A percentile compares a stretch with the other conserved stretches of the same genome.
Evolutionary conservation across 768 basidiomycete species (phyloP).

Genomic region (Floccularia luteovirens): DNA sequence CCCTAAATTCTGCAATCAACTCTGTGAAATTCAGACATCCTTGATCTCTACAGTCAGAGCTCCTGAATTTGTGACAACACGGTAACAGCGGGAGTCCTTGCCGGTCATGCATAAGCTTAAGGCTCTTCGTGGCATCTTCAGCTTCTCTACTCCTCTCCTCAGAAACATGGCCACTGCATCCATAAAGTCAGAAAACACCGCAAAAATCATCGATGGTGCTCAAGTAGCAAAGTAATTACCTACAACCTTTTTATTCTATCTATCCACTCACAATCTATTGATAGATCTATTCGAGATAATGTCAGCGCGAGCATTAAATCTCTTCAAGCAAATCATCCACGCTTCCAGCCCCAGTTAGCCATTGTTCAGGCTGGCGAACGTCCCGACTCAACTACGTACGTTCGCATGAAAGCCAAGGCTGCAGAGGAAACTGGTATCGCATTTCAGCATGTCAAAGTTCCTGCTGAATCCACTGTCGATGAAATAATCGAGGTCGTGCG

Average conservation of each 20-base stretch:
- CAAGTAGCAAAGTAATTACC: constrained; percentile 70
- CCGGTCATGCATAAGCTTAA: constrained; percentile 10
- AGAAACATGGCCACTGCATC: constrained; percentile 27
- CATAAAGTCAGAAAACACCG: constrained; percentile 14
- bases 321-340: constrained; percentile 63
- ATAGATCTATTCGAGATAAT: constrained; percentile 72
- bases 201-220: constrained; percentile 74
- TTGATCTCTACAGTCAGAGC: too few species aligned
- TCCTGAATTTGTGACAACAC: constrained; percentile 1
- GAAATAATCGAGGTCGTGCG: constrained; percentile 73
- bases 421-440: constrained; percentile 90
- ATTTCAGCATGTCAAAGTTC: constrained; percentile 70
- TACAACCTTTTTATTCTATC: background rate
- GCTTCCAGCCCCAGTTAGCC: constrained; percentile 84
- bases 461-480: constrained; percentile 62
- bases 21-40: too few species aligned
- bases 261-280: background rate
- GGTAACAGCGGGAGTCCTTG: too few species aligned
- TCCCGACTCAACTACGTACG: constrained; percentile 85
- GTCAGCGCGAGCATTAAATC: constrained; percentile 65
- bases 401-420: constrained; percentile 97
- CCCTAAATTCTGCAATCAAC: too few species aligned
- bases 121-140: constrained; percentile 18
- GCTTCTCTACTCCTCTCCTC: constrained; percentile 27
- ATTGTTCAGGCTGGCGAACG: constrained; percentile 93